Evolutionary conservation across 805 yeast genomes (phyloP).

Genomic region (Ogataea polymorpha): DNA sequence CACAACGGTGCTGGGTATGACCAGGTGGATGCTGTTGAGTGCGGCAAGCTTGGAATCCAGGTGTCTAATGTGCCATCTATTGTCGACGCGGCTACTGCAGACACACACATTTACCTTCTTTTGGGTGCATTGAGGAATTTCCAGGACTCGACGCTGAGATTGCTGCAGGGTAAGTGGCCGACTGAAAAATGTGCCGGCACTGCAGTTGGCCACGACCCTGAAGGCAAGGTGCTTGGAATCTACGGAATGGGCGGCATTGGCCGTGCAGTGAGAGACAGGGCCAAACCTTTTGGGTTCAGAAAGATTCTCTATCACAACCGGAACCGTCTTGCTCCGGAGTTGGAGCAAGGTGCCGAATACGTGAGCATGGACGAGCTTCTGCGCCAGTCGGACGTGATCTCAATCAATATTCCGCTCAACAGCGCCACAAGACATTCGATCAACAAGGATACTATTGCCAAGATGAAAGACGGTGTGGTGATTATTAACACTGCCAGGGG

Average conservation of each 20-base stretch:
- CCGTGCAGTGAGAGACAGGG: slow-evolving; percentile 67
- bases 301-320: slow-evolving; percentile 75
- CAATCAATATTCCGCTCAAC: slow-evolving; percentile 77
- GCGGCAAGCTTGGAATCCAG: slow-evolving; percentile 41
- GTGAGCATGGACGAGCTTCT: slow-evolving; percentile 69
- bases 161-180: slow-evolving; percentile 64
- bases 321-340: slow-evolving; percentile 50
- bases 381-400: slow-evolving; percentile 60
- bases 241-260: slow-evolving; percentile 92
- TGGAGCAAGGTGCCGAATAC: slow-evolving; percentile 69
- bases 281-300: slow-evolving; percentile 72
- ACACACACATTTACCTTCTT: slow-evolving; percentile 48
- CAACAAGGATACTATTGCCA: slow-evolving; percentile 53
- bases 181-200: slow-evolving; percentile 46
- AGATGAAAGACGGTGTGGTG: slow-evolving; percentile 78
- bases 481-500: slow-evolving; percentile 88
- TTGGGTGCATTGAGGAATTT: slow-evolving; percentile 57
- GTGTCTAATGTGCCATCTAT: slow-evolving; percentile 52
- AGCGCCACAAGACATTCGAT: slow-evolving; percentile 66
- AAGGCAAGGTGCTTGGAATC: slow-evolving; percentile 72
- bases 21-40: slow-evolving; percentile 42
- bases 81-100: slow-evolving; percentile 57
- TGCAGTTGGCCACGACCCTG: slow-evolving; percentile 70
- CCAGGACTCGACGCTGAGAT: slow-evolving; percentile 51
- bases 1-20: slow-evolving; percentile 62